Percentiles rank a stretch among this genome's conserved stretches.
These are phyloP conservation scores for Fraxinus paxiana DNA, from an alignment of 305 asterid species.

Conservation along the genomic window DNA sequence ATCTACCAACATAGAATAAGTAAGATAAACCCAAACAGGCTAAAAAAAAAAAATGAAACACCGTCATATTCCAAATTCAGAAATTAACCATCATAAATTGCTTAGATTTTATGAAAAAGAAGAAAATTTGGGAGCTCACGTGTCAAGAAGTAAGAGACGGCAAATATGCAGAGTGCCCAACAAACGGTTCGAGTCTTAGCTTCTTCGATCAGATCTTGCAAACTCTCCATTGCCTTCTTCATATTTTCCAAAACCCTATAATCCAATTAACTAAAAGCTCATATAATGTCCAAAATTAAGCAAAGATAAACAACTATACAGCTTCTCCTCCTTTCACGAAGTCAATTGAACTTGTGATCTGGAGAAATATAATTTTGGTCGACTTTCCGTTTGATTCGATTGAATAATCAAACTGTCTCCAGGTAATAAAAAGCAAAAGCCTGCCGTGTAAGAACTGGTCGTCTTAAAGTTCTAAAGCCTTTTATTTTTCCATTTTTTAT, in stretches of 20 bases:
- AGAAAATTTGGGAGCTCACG: constrained; percentile 45
- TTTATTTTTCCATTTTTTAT: neutral
- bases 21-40: neutral
- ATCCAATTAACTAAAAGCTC: neutral
- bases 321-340: neutral
- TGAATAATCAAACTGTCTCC: neutral
- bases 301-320: neutral
- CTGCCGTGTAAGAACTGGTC: neutral
- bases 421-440: neutral
- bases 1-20: neutral
- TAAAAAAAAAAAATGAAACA: neutral
- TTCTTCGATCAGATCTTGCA: constrained; percentile 94
- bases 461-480: neutral
- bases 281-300: neutral
- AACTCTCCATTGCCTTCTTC: constrained; percentile 39
- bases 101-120: neutral
- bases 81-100: neutral
- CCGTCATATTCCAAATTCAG: neutral
- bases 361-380: neutral
- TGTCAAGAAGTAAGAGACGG: constrained; percentile 74
- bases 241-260: constrained; percentile 21
- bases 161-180: constrained; percentile 85
- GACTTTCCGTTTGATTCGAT: neutral
- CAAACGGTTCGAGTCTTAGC: constrained; percentile 88
- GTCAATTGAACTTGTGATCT: neutral